These are phyloP conservation scores for Posidonia australis DNA, from an alignment of 106 monocot genomes.

Conservation along the genomic window DNA sequence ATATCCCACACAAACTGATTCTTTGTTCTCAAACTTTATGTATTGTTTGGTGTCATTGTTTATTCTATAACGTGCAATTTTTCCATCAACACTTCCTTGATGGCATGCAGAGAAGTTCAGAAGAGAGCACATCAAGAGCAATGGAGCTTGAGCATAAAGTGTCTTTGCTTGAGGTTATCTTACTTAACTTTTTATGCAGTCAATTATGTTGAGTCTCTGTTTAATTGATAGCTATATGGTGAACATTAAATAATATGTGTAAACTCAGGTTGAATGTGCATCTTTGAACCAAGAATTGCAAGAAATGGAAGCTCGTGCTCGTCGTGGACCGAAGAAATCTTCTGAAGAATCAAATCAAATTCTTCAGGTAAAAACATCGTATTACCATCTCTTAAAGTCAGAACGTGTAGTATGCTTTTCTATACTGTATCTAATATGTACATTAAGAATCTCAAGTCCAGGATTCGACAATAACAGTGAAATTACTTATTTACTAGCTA, in stretches of 20 bases:
- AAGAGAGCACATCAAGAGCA: constrained; percentile 85
- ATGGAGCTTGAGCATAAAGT: constrained; percentile 89
- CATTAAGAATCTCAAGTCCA: too few relatives aligned
- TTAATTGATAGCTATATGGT: background rate
- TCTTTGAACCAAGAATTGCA: constrained; percentile 84
- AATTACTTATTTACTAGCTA: too few relatives aligned
- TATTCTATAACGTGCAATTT: background rate
- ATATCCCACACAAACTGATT: too few relatives aligned
- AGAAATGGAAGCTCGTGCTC: constrained; percentile 75
- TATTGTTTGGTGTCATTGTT: background rate
- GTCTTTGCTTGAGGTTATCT: constrained; percentile 80
- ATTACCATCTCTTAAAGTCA: background rate
- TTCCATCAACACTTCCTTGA: background rate
- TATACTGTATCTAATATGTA: too few relatives aligned
- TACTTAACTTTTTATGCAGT: background rate
- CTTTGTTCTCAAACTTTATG: too few relatives aligned
- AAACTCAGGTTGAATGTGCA: constrained; percentile 67
- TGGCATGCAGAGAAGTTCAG: constrained; percentile 62
- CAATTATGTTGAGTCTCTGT: background rate
- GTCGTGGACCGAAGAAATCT: constrained; percentile 82
- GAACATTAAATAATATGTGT: background rate
- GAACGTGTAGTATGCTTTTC: too few relatives aligned
- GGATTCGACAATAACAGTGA: too few relatives aligned
- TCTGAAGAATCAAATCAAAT: constrained; percentile 86
- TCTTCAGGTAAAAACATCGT: constrained; percentile 51